Conservation (phyloP, 1,284 basidiomycete genomes). For the Melanopsichium pennsylvanicum region DNA sequence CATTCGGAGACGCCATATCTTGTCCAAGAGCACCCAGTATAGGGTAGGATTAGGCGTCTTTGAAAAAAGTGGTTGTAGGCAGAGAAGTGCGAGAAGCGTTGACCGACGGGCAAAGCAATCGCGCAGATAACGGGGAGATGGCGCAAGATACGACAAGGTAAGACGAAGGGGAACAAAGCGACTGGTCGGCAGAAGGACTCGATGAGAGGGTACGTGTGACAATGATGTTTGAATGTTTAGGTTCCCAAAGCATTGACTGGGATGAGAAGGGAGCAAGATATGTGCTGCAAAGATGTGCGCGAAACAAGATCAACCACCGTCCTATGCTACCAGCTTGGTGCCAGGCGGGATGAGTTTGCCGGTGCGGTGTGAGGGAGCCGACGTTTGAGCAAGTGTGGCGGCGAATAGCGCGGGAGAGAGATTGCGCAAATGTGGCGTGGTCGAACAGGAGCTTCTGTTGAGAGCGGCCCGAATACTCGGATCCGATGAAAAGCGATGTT, state of each 20-base stretch:
- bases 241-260: slow-evolving; percentile 4
- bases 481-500: no score
- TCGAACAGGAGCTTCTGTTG: no score
- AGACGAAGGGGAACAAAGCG: not conserved
- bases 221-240: not conserved
- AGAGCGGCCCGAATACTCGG: no score
- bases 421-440: no score
- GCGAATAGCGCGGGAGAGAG: no score
- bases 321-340: not conserved
- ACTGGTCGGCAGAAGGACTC: not conserved
- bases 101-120: not conserved
- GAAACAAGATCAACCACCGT: not conserved
- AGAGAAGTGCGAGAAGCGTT: not conserved
- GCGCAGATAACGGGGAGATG: not conserved
- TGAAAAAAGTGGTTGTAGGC: not conserved
- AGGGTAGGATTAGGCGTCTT: not conserved
- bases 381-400: no score
- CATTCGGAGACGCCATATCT: slow-evolving; percentile 3
- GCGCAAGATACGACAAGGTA: not conserved
- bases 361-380: not conserved
- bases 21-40: not conserved
- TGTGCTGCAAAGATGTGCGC: not conserved
- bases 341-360: not conserved
- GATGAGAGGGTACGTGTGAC: not conserved
- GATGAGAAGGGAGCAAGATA: not conserved